A percentile compares a stretch with the other conserved stretches of the same genome.
Evolutionary conservation across 192 early-diverging fungal genomes (phyloP).

Genomic region (Linnemannia zychae): DNA sequence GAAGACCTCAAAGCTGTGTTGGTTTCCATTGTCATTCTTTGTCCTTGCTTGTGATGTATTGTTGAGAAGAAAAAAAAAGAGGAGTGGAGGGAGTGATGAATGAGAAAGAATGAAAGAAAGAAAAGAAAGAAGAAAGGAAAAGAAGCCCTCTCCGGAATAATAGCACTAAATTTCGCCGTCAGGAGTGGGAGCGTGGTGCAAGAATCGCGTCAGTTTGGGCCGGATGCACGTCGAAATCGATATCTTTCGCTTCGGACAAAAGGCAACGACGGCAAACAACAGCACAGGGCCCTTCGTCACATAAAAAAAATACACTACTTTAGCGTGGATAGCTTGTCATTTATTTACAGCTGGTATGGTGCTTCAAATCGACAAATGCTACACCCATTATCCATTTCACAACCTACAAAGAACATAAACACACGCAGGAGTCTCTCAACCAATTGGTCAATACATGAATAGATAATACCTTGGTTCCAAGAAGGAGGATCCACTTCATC

Average conservation of each 20-base stretch:
- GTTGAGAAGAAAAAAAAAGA: neutral
- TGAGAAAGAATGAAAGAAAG: neutral
- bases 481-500: too few relatives aligned
- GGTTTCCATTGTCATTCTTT: slow-evolving; percentile 10
- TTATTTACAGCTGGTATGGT: too few relatives aligned
- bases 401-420: too few relatives aligned
- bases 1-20: neutral
- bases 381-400: too few relatives aligned
- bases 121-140: neutral
- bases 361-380: too few relatives aligned
- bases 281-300: too few relatives aligned
- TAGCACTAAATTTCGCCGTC: neutral
- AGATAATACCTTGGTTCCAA: too few relatives aligned
- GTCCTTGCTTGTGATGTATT: slow-evolving; percentile 6
- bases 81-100: neutral
- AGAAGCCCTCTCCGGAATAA: neutral
- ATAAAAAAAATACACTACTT: too few relatives aligned
- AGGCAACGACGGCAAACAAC: too few relatives aligned
- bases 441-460: too few relatives aligned
- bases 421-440: too few relatives aligned
- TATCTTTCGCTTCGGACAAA: slow-evolving; percentile 3
- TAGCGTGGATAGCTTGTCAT: too few relatives aligned
- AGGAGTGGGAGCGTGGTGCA: neutral
- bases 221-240: neutral
- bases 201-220: slow-evolving; percentile 11